Conservation (phyloP, 2,329 filamentous ascomycete species). For the Diplodia corticola region DNA sequence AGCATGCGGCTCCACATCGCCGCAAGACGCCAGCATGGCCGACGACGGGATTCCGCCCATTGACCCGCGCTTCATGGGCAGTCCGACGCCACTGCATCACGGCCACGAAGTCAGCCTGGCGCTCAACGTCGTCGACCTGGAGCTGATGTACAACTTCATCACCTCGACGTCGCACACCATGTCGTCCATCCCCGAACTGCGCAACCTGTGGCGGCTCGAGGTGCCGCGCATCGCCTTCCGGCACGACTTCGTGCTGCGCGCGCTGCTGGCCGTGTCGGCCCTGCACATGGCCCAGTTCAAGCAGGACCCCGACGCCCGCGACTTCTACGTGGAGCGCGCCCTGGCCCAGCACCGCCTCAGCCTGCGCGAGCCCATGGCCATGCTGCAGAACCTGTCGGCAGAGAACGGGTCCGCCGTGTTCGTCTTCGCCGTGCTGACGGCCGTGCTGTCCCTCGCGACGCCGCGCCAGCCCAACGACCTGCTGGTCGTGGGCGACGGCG, state of each 20-base stretch:
- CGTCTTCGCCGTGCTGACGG: constrained; percentile 5
- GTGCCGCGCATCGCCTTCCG: constrained; percentile 41
- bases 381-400: neutral
- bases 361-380: constrained; percentile 1
- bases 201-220: constrained; percentile 28
- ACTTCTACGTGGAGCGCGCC: neutral
- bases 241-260: constrained; percentile 47
- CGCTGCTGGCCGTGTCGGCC: constrained; percentile 47
- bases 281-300: constrained; percentile 44
- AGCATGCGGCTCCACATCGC: neutral
- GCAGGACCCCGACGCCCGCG: constrained; percentile 25
- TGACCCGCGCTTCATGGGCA: constrained; percentile 26
- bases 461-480: constrained; percentile 9
- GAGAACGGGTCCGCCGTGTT: constrained; percentile 1
- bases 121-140: constrained; percentile 27
- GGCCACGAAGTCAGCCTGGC: neutral
- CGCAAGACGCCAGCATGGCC: neutral
- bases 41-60: constrained; percentile 15
- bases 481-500: neutral
- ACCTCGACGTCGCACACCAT: constrained; percentile 34
- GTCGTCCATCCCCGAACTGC: constrained; percentile 26
- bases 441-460: neutral
- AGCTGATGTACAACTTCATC: constrained; percentile 36
- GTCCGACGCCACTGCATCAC: constrained; percentile 25
- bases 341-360: constrained; percentile 2